Evolutionary conservation across 352 stramenopile species (phyloP), one percentile per base, ranked within the genome.

Genomic region (Globisporangium parvum): DNA sequence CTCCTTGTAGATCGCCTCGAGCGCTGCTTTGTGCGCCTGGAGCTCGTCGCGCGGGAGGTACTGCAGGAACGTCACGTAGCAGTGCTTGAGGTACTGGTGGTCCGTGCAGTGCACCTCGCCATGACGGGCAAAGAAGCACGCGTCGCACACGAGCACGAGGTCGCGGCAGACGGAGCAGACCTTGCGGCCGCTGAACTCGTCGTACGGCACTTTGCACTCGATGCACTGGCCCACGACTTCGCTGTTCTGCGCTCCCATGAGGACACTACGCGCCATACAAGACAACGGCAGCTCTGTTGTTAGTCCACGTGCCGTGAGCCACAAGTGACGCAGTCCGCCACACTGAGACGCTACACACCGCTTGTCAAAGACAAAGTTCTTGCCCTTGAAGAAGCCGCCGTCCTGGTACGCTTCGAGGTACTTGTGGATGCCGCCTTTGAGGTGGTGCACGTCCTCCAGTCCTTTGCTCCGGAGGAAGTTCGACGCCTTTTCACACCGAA

Each of bases 351-450:
- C 6, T 8, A 71, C 69, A n/a, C 51, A 87, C 64, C 80, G 70
- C 70, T 90, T 85, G 65, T 90, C 80, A 55, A 90, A 88, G 21
- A 90, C 75, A 63, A 90, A 90, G 57, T 90, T 88, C 53, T 86
- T 87, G 61, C 80, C 80, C 45, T 75, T 77, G 57, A 90, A 90
- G 51, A 86, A 85, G 20, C 70, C 66, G 45, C 76, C 70, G 37
- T 87, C 73, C 45, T 80, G 40, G 55, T 73, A 86, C 11, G 82
- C 67, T 45, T 87, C 70, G 26, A 85, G 74, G 50, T 90, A 90
- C 59, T 87, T 87, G 62, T 85, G 73, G 66, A 90, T 90, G 51
- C 80, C 80, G 12, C 77, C 80, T 55, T 90, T 81, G 35, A 90
- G 69, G 40, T 87, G 71, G 45, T 87, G 71, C 33, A 89, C 66